Evolutionary conservation across 345 rosid species (phyloP).

Genomic region (sweet orange (Citrus sinensis)): DVS_A1.0 CM039168.1:29115001-29115500

Average conservation of each 20-base stretch:
- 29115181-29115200: neutral
- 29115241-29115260: neutral
- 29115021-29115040: neutral
- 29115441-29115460: conserved; percentile 60
- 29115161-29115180: neutral
- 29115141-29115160: conserved; percentile 6
- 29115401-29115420: conserved; percentile 53
- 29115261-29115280: neutral
- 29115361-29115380: conserved; percentile 50
- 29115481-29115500: conserved; percentile 27
- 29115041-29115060: neutral
- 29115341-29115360: conserved; percentile 18
- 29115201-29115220: neutral
- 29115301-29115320: conserved; percentile 8
- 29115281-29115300: neutral
- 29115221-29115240: neutral
- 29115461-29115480: conserved; percentile 45
- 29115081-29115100: neutral
- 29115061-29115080: neutral
- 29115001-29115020: neutral
- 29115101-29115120: neutral
- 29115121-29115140: conserved; percentile 6
- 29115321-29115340: conserved; percentile 2
- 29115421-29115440: conserved; percentile 51
- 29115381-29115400: conserved; percentile 61